Percentiles rank a stretch among this genome's conserved stretches.
phyloP scores from a whole-genome alignment of 768 basidiomycete genomes.

The Lentinula boryana region DNA sequence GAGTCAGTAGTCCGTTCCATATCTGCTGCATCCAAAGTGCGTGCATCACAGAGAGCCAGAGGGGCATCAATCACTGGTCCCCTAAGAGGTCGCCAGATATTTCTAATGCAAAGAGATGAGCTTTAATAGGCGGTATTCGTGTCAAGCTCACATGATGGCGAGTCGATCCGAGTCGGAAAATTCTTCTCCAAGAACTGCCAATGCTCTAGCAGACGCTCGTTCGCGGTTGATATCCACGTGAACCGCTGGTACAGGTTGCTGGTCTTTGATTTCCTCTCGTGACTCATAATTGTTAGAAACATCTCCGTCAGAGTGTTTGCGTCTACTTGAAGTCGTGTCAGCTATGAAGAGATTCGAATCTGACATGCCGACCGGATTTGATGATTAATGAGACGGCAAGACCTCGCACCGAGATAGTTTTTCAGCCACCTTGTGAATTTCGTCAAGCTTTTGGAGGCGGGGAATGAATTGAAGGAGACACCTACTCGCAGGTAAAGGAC shows the following conservation, averaged over 20 bases:
- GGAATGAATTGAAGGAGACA: background rate
- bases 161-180: background rate
- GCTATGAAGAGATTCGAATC: background rate
- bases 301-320: background rate
- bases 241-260: conserved; percentile 7
- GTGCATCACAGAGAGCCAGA: conserved; percentile 5
- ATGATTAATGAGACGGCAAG: background rate
- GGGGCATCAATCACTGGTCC: conserved; percentile 7
- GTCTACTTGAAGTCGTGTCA: background rate
- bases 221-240: conserved; percentile 8
- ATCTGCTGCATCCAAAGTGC: conserved; percentile 4
- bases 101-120: background rate
- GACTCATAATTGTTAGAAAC: background rate
- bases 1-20: conserved; percentile 6
- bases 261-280: background rate
- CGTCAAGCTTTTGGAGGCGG: background rate
- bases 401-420: background rate
- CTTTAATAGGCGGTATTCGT: background rate
- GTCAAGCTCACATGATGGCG: conserved; percentile 1
- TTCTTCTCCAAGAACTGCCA: conserved; percentile 1
- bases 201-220: background rate
- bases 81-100: conserved; percentile 6
- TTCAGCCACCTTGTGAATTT: conserved; percentile 4
- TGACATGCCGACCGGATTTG: conserved; percentile 5
- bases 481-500: conserved; percentile 3